Conservation (phyloP, 1,284 basidiomycete genomes). For the Erythrobasidium hasegawianum region DNA sequence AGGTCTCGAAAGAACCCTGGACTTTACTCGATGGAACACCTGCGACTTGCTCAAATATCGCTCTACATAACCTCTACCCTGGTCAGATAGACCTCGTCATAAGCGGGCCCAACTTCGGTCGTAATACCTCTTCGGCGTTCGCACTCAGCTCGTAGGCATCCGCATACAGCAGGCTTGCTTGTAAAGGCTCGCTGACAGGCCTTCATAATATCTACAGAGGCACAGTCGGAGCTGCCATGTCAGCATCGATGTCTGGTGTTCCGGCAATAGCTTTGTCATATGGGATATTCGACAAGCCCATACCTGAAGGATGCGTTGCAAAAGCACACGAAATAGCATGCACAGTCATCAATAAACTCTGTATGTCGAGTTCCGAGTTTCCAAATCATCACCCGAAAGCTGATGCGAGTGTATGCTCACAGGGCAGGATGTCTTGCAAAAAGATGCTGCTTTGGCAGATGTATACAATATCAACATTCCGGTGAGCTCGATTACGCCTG, state of each 20-base stretch:
- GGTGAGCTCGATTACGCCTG: neutral
- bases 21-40: constrained; percentile 67
- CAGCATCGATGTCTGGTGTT: constrained; percentile 65
- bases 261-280: constrained; percentile 78
- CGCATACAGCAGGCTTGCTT: neutral
- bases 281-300: constrained; percentile 70
- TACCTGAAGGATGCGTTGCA: constrained; percentile 58
- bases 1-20: constrained; percentile 66
- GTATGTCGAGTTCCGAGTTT: constrained; percentile 52
- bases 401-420: too few relatives aligned
- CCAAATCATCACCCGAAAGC: constrained; percentile 14
- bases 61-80: constrained; percentile 77
- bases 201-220: constrained; percentile 51
- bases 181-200: neutral
- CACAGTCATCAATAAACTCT: constrained; percentile 67
- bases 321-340: constrained; percentile 67
- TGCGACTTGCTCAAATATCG: constrained; percentile 84
- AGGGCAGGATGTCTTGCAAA: constrained; percentile 48
- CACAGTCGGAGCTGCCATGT: constrained; percentile 82
- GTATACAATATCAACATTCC: constrained; percentile 79
- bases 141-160: constrained; percentile 41
- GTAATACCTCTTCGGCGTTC: constrained; percentile 46
- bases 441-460: constrained; percentile 64
- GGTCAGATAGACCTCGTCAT: constrained; percentile 73
- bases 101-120: constrained; percentile 53